These are phyloP conservation scores for Plasmodium inui DNA, from an alignment of 169 alveolate species.

Conservation along the genomic window DNA sequence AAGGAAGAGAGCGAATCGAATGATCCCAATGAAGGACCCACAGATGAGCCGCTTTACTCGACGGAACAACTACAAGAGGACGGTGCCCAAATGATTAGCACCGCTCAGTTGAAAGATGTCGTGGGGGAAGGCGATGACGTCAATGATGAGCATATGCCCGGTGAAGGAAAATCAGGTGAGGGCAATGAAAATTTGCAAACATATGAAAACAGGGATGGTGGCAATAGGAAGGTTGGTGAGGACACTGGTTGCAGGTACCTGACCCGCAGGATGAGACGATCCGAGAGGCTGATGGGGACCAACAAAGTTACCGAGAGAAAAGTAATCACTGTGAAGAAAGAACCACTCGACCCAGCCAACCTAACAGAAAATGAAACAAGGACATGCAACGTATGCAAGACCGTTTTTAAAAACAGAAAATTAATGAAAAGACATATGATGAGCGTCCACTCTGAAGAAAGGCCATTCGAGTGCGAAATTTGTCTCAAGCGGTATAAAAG, in stretches of 20 bases:
- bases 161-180: background rate
- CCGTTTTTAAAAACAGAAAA: slow-evolving; percentile 15
- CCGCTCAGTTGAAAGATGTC: background rate
- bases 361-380: slow-evolving; percentile 3
- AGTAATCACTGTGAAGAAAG: background rate
- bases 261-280: background rate
- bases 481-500: slow-evolving; percentile 56
- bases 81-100: background rate
- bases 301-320: background rate
- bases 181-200: background rate
- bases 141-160: background rate
- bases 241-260: background rate
- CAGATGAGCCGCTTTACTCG: background rate
- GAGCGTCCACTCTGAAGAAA: slow-evolving; percentile 59
- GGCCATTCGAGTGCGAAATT: slow-evolving; percentile 56
- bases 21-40: background rate
- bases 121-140: background rate
- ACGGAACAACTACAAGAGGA: background rate
- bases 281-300: background rate
- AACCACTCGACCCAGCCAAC: background rate
- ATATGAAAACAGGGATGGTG: background rate
- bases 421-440: slow-evolving; percentile 60
- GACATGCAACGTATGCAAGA: slow-evolving; percentile 43
- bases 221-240: background rate
- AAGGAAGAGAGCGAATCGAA: background rate